phyloP scores from a whole-genome alignment of 2,329 filamentous ascomycete species.

The Daldinia sp. region DNA sequence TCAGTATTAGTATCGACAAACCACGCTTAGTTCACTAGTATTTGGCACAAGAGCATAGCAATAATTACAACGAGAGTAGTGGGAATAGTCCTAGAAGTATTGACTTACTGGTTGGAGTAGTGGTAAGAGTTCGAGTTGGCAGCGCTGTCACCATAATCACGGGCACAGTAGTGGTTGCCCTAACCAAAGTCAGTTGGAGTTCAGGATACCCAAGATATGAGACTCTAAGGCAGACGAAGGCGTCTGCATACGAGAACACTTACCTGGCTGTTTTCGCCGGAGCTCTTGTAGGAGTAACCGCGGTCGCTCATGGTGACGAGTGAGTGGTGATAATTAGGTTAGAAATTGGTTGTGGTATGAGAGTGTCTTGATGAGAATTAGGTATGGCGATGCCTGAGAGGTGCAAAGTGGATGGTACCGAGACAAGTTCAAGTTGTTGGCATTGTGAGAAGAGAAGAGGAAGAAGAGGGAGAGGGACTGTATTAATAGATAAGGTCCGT shows the following conservation, averaged over 20 bases:
- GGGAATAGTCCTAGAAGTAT: not conserved
- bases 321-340: not conserved
- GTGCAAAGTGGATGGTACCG: not conserved
- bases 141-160: slow-evolving; percentile 67
- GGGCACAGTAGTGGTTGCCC: slow-evolving; percentile 74
- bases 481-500: not conserved
- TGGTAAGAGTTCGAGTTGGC: slow-evolving; percentile 69
- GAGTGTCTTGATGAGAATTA: not conserved
- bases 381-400: not conserved
- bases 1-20: not conserved
- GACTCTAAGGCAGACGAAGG: not conserved
- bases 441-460: not conserved
- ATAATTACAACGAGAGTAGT: not conserved
- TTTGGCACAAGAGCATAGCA: not conserved
- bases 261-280: slow-evolving; percentile 71
- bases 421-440: not conserved
- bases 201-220: not conserved
- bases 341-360: not conserved
- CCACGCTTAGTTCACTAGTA: not conserved
- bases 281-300: slow-evolving; percentile 56
- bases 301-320: slow-evolving; percentile 42
- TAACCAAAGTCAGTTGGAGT: slow-evolving; percentile 42
- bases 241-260: slow-evolving; percentile 5
- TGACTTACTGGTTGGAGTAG: slow-evolving; percentile 68
- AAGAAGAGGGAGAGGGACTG: not conserved